These are phyloP conservation scores for Musa troglodytarum DNA, from an alignment of 176 grass and related monocot genomes.

Conservation along the genomic window DNA sequence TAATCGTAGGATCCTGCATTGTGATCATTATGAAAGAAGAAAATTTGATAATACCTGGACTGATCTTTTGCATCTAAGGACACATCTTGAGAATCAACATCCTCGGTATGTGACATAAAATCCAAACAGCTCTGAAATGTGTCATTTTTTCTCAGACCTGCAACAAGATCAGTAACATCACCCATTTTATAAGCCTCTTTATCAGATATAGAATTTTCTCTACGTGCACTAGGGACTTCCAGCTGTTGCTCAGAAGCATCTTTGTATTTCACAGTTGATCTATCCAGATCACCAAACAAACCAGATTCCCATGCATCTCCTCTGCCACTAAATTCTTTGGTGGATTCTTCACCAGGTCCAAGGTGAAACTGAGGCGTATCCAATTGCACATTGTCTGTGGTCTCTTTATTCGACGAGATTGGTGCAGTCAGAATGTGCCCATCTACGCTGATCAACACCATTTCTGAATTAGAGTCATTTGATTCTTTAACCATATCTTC, in stretches of 20 bases:
- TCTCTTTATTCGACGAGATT: constrained; percentile 56
- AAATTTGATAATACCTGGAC: constrained; percentile 15
- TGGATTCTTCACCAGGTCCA: constrained; percentile 75
- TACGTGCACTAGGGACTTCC: constrained; percentile 11
- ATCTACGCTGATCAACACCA: constrained; percentile 88
- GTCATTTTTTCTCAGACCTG: constrained; percentile 52
- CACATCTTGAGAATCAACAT: constrained; percentile 41
- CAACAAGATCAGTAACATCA: constrained; percentile 9
- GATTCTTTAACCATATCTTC: constrained; percentile 45
- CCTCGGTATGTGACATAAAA: constrained; percentile 47
- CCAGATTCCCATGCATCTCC: constrained; percentile 75
- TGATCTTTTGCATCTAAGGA: not conserved
- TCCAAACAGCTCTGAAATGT: constrained; percentile 85
- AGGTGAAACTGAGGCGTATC: constrained; percentile 79
- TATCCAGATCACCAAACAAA: constrained; percentile 53
- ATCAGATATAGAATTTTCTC: constrained; percentile 17
- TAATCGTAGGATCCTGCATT: constrained; percentile 27
- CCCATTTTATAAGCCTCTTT: not conserved
- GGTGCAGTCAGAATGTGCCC: constrained; percentile 92
- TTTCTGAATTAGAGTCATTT: constrained; percentile 56
- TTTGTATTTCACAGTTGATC: constrained; percentile 31
- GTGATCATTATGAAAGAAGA: constrained; percentile 32
- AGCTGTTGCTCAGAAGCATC: constrained; percentile 28
- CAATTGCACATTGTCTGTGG: constrained; percentile 54
- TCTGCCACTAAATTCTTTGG: constrained; percentile 50